Conservation (phyloP, 495 filamentous ascomycete genomes). For the Lichina pygmaea region DNA sequence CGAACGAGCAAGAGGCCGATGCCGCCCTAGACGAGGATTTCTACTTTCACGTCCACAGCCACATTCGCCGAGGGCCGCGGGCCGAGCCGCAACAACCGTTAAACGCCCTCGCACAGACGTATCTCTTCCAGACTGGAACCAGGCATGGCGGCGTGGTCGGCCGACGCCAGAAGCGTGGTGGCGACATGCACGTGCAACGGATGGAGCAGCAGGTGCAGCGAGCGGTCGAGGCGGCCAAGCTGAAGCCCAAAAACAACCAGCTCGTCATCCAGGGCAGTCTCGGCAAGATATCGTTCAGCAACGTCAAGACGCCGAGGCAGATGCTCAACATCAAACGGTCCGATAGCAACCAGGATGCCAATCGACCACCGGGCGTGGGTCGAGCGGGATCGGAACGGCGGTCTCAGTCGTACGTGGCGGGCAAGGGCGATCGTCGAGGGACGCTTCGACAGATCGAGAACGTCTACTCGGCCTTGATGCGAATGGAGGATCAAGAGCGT, state of each 20-base stretch:
- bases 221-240: conserved; percentile 88
- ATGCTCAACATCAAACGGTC: conserved; percentile 81
- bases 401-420: conserved; percentile 17
- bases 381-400: neutral
- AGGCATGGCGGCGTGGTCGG: conserved; percentile 34
- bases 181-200: conserved; percentile 88
- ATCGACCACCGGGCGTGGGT: conserved; percentile 13
- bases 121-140: conserved; percentile 75
- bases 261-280: conserved; percentile 95
- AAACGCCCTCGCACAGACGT: conserved; percentile 92
- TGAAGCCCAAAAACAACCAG: conserved; percentile 90
- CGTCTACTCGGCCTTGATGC: conserved; percentile 69
- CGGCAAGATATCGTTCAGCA: conserved; percentile 97
- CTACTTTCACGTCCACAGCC: conserved; percentile 91
- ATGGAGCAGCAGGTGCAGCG: conserved; percentile 99
- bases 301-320: conserved; percentile 85
- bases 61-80: conserved; percentile 67
- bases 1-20: conserved; percentile 53
- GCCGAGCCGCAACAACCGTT: conserved; percentile 76
- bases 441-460: conserved; percentile 63
- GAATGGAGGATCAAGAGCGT: conserved; percentile 84
- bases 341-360: conserved; percentile 33
- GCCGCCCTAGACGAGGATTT: conserved; percentile 74
- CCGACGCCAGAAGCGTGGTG: conserved; percentile 44
- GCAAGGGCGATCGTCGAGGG: conserved; percentile 46